Conservation (phyloP, 208 protist genomes). For the Trypanosoma caninum region DNA sequence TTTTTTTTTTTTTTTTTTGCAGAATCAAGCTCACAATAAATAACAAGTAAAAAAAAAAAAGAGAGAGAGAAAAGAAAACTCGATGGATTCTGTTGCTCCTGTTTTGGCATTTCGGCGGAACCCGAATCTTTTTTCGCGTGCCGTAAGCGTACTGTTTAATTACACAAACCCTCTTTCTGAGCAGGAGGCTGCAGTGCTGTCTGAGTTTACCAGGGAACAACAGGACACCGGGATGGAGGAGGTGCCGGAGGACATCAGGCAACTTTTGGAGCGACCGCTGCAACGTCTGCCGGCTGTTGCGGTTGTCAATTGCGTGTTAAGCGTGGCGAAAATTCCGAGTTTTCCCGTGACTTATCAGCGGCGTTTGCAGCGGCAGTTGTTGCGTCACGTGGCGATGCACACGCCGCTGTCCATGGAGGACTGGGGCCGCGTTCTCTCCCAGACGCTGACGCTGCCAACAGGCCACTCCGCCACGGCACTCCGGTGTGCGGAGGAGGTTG, state of each 20-base stretch:
- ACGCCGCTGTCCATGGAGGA: constrained; percentile 54
- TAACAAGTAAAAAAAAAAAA: constrained; percentile 9
- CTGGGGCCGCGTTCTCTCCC: constrained; percentile 44
- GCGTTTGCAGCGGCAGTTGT: constrained; percentile 55
- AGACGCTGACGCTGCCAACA: constrained; percentile 28
- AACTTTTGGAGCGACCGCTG: constrained; percentile 43
- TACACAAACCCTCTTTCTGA: constrained; percentile 77
- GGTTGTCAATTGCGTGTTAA: constrained; percentile 67
- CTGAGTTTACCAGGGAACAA: constrained; percentile 47
- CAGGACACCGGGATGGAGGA: constrained; percentile 55
- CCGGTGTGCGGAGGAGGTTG: constrained; percentile 57
- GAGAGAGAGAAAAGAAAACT: background rate
- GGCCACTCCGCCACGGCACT: constrained; percentile 33
- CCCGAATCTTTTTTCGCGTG: constrained; percentile 26
- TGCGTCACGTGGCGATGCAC: constrained; percentile 34
- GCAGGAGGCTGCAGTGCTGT: constrained; percentile 56
- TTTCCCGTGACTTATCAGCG: constrained; percentile 51
- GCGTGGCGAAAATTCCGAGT: constrained; percentile 46
- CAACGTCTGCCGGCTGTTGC: constrained; percentile 56
- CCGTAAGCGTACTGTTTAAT: constrained; percentile 52
- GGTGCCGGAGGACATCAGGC: constrained; percentile 39
- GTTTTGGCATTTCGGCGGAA: constrained; percentile 42
- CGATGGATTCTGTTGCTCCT: constrained; percentile 66
- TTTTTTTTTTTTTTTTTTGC: constrained; percentile 12
- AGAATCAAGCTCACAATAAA: constrained; percentile 4